Conservation (phyloP, 805 yeast genomes). For the Yarrowia sp. region DNA sequence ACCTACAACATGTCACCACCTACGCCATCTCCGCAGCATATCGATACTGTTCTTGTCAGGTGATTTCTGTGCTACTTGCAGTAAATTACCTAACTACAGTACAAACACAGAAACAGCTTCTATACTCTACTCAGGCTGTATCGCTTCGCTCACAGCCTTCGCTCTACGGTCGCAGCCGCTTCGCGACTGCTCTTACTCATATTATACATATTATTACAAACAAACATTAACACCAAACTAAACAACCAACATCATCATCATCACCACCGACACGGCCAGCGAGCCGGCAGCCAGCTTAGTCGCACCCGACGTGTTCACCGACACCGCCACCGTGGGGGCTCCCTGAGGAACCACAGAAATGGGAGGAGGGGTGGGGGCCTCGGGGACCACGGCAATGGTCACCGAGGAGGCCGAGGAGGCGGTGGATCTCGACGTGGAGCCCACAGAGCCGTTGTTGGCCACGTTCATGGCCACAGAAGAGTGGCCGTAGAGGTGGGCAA, state of each 20-base stretch:
- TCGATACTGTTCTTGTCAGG: too few species aligned
- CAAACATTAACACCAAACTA: not conserved
- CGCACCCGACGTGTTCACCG: slow-evolving; percentile 8
- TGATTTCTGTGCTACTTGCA: too few species aligned
- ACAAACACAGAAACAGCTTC: too few species aligned
- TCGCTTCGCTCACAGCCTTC: too few species aligned
- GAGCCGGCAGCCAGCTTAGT: not conserved
- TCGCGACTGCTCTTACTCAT: not conserved
- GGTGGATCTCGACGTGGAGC: not conserved
- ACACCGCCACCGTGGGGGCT: not conserved
- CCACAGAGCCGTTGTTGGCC: slow-evolving; percentile 16
- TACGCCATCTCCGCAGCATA: too few species aligned
- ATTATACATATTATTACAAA: slow-evolving; percentile 13
- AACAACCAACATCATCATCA: not conserved
- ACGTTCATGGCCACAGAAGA: slow-evolving; percentile 11
- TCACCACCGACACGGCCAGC: slow-evolving; percentile 6
- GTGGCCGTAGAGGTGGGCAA: slow-evolving; percentile 1
- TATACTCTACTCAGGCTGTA: too few species aligned
- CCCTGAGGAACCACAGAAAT: not conserved
- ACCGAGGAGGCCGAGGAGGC: not conserved
- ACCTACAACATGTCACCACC: too few species aligned
- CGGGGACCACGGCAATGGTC: not conserved
- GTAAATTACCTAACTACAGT: too few species aligned
- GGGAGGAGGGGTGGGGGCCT: not conserved
- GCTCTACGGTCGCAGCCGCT: too few species aligned